phyloP scores from a whole-genome alignment of 371 early-diverging fungal genomes.

The Apophysomyces sp. region DNA sequence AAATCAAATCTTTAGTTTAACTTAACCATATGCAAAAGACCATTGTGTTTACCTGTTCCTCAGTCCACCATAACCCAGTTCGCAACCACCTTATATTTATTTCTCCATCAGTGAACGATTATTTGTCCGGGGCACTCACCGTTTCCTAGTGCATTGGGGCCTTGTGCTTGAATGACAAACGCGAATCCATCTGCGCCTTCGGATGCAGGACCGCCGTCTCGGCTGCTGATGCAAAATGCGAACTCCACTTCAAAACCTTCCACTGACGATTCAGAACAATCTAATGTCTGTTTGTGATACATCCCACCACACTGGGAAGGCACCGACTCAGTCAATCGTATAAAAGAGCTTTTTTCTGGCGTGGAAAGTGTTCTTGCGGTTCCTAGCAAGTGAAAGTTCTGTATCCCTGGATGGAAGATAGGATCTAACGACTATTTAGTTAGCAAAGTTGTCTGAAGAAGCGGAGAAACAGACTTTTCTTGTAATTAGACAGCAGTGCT shows the following conservation, averaged over 20 bases:
- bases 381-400: background rate
- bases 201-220: slow-evolving; percentile 13
- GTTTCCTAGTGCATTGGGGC: slow-evolving; percentile 27
- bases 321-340: slow-evolving; percentile 21
- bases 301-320: slow-evolving; percentile 30
- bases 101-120: background rate
- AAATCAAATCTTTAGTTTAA: background rate
- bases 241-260: slow-evolving; percentile 34
- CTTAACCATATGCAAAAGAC: background rate
- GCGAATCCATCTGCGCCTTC: slow-evolving; percentile 50
- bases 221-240: slow-evolving; percentile 33
- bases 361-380: background rate
- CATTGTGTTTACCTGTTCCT: slow-evolving; percentile 23
- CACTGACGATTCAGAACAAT: background rate
- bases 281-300: slow-evolving; percentile 12
- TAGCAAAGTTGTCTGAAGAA: too few species aligned
- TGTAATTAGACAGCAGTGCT: background rate
- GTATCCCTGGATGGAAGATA: background rate
- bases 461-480: background rate
- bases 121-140: slow-evolving; percentile 12
- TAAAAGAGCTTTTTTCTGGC: background rate
- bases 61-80: slow-evolving; percentile 47
- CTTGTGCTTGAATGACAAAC: slow-evolving; percentile 32
- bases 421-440: too few species aligned
- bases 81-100: slow-evolving; percentile 33